Conservation (phyloP, 768 basidiomycete genomes). For the Collybia sordida region DNA sequence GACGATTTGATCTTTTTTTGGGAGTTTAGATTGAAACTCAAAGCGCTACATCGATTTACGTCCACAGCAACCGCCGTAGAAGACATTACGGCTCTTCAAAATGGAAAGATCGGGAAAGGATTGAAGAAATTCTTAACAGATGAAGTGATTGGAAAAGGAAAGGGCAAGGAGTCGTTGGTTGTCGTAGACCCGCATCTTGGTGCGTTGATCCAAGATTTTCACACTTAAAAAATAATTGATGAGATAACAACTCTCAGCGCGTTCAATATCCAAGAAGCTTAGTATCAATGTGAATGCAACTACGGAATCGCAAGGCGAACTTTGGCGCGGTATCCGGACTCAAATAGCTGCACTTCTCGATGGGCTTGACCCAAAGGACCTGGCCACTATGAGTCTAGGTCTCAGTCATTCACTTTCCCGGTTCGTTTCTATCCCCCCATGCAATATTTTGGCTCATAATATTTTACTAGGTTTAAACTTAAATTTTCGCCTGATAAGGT, state of each 20-base stretch:
- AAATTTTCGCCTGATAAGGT: constrained; percentile 99
- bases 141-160: constrained; percentile 85
- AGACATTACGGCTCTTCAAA: constrained; percentile 90
- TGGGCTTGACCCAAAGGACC: constrained; percentile 89
- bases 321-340: constrained; percentile 93
- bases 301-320: constrained; percentile 60
- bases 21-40: constrained; percentile 76
- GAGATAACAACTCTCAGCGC: constrained; percentile 42
- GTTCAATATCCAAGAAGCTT: constrained; percentile 90
- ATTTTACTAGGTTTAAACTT: constrained; percentile 79
- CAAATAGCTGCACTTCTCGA: constrained; percentile 87
- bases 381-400: constrained; percentile 97
- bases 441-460: not conserved
- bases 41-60: constrained; percentile 93
- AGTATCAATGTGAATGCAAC: constrained; percentile 80
- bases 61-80: constrained; percentile 97
- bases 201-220: constrained; percentile 35
- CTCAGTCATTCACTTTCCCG: constrained; percentile 95
- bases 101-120: constrained; percentile 89
- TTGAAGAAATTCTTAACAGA: constrained; percentile 92
- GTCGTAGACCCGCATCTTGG: constrained; percentile 92
- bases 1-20: constrained; percentile 3
- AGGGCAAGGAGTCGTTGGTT: constrained; percentile 79
- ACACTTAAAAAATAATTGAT: not conserved
- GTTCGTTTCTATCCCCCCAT: constrained; percentile 38